Conservation (phyloP, 345 rosid genomes). For the Bruguiera parviflora region DNA sequence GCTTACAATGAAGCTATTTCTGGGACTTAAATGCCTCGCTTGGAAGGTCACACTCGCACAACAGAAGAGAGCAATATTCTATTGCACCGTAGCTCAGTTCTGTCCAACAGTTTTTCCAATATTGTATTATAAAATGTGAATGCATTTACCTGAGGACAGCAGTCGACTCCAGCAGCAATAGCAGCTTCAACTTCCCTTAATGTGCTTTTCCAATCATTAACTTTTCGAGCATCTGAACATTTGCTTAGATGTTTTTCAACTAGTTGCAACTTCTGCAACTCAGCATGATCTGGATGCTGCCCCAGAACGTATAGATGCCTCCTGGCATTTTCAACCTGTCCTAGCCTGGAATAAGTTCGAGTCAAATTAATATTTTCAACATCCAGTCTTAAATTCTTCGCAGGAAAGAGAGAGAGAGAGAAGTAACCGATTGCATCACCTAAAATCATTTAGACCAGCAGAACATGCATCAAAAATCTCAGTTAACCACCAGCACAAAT, state of each 20-base stretch:
- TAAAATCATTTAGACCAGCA: constrained; percentile 4
- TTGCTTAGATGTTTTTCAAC: constrained; percentile 67
- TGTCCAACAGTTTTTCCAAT: neutral
- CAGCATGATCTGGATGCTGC: constrained; percentile 54
- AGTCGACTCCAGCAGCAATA: constrained; percentile 80
- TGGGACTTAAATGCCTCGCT: neutral
- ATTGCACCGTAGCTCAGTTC: neutral
- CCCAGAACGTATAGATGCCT: constrained; percentile 49
- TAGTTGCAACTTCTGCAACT: constrained; percentile 55
- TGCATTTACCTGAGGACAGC: constrained; percentile 67
- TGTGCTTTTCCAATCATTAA: constrained; percentile 66
- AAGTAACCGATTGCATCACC: constrained; percentile 1
- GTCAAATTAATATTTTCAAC: constrained; percentile 11
- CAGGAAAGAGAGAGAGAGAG: neutral
- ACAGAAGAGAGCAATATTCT: neutral
- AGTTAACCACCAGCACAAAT: constrained; percentile 5
- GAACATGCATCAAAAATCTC: constrained; percentile 4
- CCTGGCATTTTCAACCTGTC: constrained; percentile 75
- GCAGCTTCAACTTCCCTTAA: constrained; percentile 68
- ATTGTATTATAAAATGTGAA: neutral
- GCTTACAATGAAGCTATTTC: neutral
- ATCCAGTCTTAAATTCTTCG: neutral
- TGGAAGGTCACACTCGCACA: neutral
- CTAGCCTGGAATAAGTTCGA: constrained; percentile 61
- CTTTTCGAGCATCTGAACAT: constrained; percentile 71